Evolutionary conservation across 495 filamentous ascomycete genomes (phyloP), one percentile per base, ranked within the genome.

Genomic region (Parmelia sp.): DNA sequence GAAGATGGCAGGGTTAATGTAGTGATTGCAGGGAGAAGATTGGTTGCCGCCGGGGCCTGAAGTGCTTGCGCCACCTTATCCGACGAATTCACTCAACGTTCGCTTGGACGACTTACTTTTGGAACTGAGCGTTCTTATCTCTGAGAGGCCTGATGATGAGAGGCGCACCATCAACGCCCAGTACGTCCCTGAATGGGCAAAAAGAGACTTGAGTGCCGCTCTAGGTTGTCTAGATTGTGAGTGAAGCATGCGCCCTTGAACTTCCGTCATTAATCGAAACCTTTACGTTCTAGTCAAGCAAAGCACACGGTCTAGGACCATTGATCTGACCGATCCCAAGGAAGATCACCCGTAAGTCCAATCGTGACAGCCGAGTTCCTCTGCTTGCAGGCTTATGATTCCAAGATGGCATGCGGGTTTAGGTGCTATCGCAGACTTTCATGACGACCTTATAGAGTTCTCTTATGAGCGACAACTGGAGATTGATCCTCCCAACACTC

Each of bases 101-200:
- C 76, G 83, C 29, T 70, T 88, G 15, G 83, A 88, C 60, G 81
- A 88, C 72, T 74, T 80, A 10, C 72, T 77, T 44, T 74, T 80
- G 60, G 85, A 88, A 69, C 71, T 85, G 57, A 64, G 69, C 1
- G 68, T 71, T n/a, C 74, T 86, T 9, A 77, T 80, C 64, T 70
- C 74, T 31, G 72, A 77, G 37, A 72, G 76, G 39, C 79, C 82
- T 8, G 57, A 69, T 7, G 68, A 73, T 23, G 84, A 87, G 66
- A 78, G 75, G 56, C 75, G 71, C 49, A 75, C 14, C 14, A 67
- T 73, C 19, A 76, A 78, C 36, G 27, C 72, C 35, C 60, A 73
- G 37, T 69, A 69, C 17, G 62, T 71, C 19, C 72, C 74, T 19
- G 58, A 71, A 12, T 71, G 74, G 15, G 75, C 79, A 9, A 66